Evolutionary conservation across 805 yeast genomes (phyloP).

Genomic region (Metschnikowia noctiluminum): DNA sequence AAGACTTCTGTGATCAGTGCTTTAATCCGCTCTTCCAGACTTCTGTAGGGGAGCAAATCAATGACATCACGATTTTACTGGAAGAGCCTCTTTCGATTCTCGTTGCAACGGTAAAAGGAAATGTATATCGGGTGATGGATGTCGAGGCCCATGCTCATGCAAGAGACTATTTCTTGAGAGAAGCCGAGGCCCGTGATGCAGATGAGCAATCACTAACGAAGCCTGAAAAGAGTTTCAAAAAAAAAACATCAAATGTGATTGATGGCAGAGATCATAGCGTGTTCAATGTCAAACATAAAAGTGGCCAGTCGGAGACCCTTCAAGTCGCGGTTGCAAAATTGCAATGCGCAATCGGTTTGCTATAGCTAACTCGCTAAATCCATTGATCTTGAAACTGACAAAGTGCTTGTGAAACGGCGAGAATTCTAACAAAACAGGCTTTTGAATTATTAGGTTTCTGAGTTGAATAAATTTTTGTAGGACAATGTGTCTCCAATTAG

Average conservation of each 20-base stretch:
- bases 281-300: not conserved
- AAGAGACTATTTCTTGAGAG: not conserved
- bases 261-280: not conserved
- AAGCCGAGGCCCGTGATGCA: not conserved
- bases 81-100: constrained; percentile 9
- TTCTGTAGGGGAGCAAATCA: constrained; percentile 31
- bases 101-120: constrained; percentile 14
- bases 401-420: too few species aligned
- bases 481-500: too few species aligned
- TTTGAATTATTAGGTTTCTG: too few species aligned
- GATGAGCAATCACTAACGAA: not conserved
- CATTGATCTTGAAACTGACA: too few species aligned
- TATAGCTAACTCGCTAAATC: not conserved
- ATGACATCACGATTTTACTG: constrained; percentile 16
- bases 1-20: not conserved
- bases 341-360: not conserved
- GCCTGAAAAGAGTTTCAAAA: not conserved
- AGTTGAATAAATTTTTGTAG: too few species aligned
- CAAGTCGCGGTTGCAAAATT: constrained; percentile 1
- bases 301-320: not conserved
- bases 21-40: constrained; percentile 14
- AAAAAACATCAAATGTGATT: not conserved
- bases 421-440: too few species aligned
- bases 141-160: not conserved
- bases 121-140: constrained; percentile 9